Conservation (phyloP, 2,329 filamentous ascomycete species). For the Amauroascus verrucosus region DNA sequence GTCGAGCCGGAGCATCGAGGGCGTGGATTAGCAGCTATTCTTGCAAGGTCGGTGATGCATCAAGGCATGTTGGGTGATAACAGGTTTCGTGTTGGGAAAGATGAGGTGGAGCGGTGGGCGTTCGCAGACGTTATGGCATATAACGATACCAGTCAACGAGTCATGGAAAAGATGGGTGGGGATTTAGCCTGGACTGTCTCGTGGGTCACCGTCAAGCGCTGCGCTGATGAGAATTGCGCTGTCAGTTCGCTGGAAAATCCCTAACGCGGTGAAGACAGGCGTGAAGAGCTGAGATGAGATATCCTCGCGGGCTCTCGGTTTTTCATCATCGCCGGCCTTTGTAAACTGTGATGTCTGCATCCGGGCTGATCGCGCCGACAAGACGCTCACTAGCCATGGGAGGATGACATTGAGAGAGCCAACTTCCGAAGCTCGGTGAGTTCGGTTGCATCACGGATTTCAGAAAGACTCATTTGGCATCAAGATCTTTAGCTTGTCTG, state of each 20-base stretch:
- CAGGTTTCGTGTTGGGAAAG: conserved; percentile 17
- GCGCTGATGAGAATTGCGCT: neutral
- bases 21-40: conserved; percentile 25
- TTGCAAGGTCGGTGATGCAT: conserved; percentile 28
- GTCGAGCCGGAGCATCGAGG: conserved; percentile 36
- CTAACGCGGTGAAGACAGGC: neutral
- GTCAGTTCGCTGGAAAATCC: neutral
- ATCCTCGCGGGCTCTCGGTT: neutral
- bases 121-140: conserved; percentile 31
- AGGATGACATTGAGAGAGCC: too few relatives aligned
- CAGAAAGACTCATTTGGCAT: too few relatives aligned
- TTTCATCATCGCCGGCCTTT: neutral
- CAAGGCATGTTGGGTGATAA: conserved; percentile 20
- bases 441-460: neutral
- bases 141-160: conserved; percentile 32
- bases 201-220: conserved; percentile 31
- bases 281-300: neutral
- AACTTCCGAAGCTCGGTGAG: neutral
- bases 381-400: too few relatives aligned
- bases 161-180: conserved; percentile 39
- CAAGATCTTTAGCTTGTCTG: too few relatives aligned
- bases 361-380: too few relatives aligned
- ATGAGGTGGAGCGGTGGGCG: conserved; percentile 22
- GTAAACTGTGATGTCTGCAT: neutral
- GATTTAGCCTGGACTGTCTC: conserved; percentile 26